A percentile compares a stretch with the other conserved stretches of the same genome.
Evolutionary conservation across 2,329 filamentous ascomycete genomes (phyloP).

Genomic region (Epichloe typhina): DNA sequence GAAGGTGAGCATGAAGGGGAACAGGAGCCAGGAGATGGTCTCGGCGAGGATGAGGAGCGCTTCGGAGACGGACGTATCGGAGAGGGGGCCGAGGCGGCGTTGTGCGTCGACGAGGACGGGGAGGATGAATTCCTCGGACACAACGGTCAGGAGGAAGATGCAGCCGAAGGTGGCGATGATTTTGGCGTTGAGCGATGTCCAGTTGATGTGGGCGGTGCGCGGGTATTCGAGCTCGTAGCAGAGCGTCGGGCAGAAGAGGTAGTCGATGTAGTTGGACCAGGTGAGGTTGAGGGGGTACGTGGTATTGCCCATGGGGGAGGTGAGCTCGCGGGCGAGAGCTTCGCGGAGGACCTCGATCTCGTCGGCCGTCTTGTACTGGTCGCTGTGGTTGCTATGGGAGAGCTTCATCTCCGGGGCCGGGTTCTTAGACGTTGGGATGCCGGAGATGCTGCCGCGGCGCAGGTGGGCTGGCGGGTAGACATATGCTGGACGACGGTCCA

Average conservation of each 20-base stretch:
- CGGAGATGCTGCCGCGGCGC: conserved; percentile 26
- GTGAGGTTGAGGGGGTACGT: conserved; percentile 87
- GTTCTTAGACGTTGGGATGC: conserved; percentile 13
- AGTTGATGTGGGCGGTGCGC: conserved; percentile 59
- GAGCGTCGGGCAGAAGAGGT: conserved; percentile 80
- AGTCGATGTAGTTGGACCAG: conserved; percentile 71
- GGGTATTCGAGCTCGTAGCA: conserved; percentile 98
- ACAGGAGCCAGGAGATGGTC: conserved; percentile 80
- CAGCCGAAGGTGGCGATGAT: conserved; percentile 85
- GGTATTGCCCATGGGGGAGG: conserved; percentile 81
- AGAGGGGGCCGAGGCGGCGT: conserved; percentile 31
- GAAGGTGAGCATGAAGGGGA: conserved; percentile 95
- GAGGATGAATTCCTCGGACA: conserved; percentile 88
- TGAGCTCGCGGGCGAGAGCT: conserved; percentile 80
- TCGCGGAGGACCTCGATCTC: conserved; percentile 61
- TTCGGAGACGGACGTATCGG: conserved; percentile 39
- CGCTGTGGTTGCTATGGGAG: conserved; percentile 12
- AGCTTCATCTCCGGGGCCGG: conserved; percentile 3
- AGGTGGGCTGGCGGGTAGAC: conserved; percentile 57
- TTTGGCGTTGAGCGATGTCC: conserved; percentile 73
- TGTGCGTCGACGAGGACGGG: conserved; percentile 70
- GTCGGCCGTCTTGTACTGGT: conserved; percentile 19
- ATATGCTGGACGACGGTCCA: conserved; percentile 55
- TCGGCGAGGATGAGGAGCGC: conserved; percentile 71
- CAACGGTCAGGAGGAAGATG: conserved; percentile 86